Evolutionary conservation across 2,329 filamentous ascomycete species (phyloP).

Genomic region (Epichloe aotearoae): DNA sequence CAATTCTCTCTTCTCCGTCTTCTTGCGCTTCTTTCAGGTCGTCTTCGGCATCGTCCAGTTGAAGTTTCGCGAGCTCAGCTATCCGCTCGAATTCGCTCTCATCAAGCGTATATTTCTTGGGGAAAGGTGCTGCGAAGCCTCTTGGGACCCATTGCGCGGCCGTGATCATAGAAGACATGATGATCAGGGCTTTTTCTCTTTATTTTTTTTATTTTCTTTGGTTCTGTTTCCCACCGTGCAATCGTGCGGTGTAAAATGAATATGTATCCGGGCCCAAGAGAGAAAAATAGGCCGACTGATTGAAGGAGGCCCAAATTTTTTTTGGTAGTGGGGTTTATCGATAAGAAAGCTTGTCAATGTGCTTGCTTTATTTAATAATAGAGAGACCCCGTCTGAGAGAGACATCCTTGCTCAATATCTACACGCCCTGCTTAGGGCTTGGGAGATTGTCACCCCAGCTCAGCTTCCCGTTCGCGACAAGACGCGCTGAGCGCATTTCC

Average conservation of each 20-base stretch:
- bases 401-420: constrained; percentile 8
- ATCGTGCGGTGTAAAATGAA: background rate
- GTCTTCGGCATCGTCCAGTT: constrained; percentile 84
- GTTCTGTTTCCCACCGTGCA: background rate
- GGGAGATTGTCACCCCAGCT: background rate
- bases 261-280: background rate
- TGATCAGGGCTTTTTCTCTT: background rate
- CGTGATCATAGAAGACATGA: constrained; percentile 65
- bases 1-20: constrained; percentile 11
- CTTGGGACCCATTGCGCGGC: constrained; percentile 64
- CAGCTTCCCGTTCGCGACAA: background rate
- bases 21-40: constrained; percentile 62
- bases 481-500: background rate
- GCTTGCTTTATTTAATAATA: background rate
- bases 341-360: constrained; percentile 16
- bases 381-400: no score
- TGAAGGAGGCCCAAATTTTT: constrained; percentile 18
- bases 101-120: constrained; percentile 61
- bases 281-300: background rate
- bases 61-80: constrained; percentile 58
- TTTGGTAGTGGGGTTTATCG: constrained; percentile 26
- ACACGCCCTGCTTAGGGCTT: background rate
- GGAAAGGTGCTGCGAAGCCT: constrained; percentile 64
- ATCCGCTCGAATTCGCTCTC: constrained; percentile 66
- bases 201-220: no score